Evolutionary conservation across 2,329 filamentous ascomycete genomes (phyloP), one percentile per base, ranked within the genome.

Genomic region (Teratosphaeriaceae sp.): DNA sequence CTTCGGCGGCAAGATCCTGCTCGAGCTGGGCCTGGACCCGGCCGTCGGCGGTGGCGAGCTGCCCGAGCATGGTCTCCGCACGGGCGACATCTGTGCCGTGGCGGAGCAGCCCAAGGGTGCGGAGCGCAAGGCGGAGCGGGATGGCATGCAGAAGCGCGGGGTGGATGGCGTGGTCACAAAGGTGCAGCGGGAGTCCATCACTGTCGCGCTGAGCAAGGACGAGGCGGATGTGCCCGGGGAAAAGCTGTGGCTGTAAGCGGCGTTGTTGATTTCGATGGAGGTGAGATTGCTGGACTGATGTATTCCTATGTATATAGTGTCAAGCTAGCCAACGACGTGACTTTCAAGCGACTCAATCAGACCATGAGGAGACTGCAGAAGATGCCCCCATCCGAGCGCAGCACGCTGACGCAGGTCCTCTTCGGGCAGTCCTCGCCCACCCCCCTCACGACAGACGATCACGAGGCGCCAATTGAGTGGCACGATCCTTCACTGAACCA

Each of bases 1-100:
- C 0, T 73, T 96, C 27, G 92, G 89, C 13, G 92, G 92, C n/a
- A 85, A 88, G 51, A 88, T 86, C 0, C 84, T 98, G 1, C 70
- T 96, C 3, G 89, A 96, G 63, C 79, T 98, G 5, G 71, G 69
- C 13, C 71, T 79, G 0, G 90, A 96, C 57, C 67, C 78, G n/a
- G 85, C 88, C 0, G 76, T 83, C 2, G 62, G 59, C 16, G 62
- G 59, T 33, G 54, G 56, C 29, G 59, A 66, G 3, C 68, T 90
- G 16, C 81, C 82, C 1, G 82, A 87, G 60, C 85, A 90, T 69
- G 85, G 84, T 20, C 69, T 92, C 40, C 74, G 85, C 2, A 75
- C 79, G 0, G 87, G 87, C 1, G 87, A 92, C 62, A 85, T 92
- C 46, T 84, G 90, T 18, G 71, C 83, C 1, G 75, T 90, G 27